Percentiles rank a stretch among this genome's conserved stretches.
Evolutionary conservation across 2,329 filamentous ascomycete species (phyloP).

Genomic region (Pseudogymnoascus sp.): DNA sequence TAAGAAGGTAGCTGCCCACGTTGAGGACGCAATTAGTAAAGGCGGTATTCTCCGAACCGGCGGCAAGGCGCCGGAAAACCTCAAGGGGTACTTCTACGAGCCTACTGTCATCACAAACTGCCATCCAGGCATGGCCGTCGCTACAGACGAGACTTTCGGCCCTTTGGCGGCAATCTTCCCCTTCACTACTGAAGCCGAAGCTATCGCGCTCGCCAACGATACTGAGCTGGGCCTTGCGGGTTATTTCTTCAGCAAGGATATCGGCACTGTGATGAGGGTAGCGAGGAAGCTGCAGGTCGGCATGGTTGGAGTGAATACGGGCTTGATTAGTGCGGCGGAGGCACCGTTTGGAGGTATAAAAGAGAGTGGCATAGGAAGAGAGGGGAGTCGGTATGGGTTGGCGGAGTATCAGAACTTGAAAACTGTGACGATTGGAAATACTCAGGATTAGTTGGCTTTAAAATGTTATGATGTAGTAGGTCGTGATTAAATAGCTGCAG

Average conservation of each 20-base stretch:
- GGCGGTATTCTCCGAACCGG: constrained; percentile 59
- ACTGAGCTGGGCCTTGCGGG: constrained; percentile 57
- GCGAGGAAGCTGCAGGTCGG: constrained; percentile 61
- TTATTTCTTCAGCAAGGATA: constrained; percentile 62
- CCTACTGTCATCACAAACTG: constrained; percentile 57
- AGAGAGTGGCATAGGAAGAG: constrained; percentile 71
- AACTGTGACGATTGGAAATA: constrained; percentile 38
- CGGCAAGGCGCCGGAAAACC: constrained; percentile 42
- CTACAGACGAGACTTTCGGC: constrained; percentile 56
- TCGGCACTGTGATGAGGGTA: constrained; percentile 58
- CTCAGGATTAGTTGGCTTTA: not conserved
- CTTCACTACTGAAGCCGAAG: constrained; percentile 61
- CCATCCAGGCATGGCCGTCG: constrained; percentile 45
- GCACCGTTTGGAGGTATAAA: constrained; percentile 70
- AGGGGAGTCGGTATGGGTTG: constrained; percentile 70
- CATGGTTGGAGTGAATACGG: constrained; percentile 61
- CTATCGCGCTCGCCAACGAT: constrained; percentile 50
- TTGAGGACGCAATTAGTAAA: constrained; percentile 55
- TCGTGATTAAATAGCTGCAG: not conserved
- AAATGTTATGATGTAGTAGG: not conserved
- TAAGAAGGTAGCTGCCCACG: constrained; percentile 51
- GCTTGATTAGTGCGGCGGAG: constrained; percentile 32
- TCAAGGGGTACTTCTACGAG: constrained; percentile 60
- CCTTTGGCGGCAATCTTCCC: constrained; percentile 56
- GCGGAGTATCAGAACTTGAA: constrained; percentile 71